phyloP scores from a whole-genome alignment of 148 eudicot genomes.

The Heliamphora exappendiculata region DNA sequence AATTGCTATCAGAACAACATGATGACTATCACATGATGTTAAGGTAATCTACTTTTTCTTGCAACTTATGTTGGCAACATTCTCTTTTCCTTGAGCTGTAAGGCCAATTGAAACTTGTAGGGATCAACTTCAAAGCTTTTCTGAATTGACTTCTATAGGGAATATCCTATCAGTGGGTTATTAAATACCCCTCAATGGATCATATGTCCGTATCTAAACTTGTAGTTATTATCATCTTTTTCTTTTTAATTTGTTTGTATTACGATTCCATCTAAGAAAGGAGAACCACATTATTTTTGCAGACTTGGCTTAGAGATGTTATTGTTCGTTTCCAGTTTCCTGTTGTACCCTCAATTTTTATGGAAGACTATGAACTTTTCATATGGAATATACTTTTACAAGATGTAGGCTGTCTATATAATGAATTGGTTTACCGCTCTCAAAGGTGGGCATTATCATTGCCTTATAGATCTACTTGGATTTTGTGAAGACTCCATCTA shows the following conservation, averaged over 20 bases:
- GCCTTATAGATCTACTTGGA: too few relatives aligned
- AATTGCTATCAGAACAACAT: conserved; percentile 48
- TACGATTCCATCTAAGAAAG: not conserved
- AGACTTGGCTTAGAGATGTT: too few relatives aligned
- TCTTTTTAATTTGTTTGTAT: not conserved
- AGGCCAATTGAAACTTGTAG: not conserved
- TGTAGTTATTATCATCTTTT: not conserved
- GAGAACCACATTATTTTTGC: too few relatives aligned
- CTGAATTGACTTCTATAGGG: not conserved
- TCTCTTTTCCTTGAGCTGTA: not conserved
- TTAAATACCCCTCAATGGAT: not conserved
- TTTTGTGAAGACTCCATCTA: too few relatives aligned
- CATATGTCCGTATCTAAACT: not conserved
- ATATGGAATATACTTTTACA: not conserved
- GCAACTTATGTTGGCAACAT: not conserved
- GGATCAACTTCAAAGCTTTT: not conserved
- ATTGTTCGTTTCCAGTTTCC: too few relatives aligned
- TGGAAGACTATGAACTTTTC: not conserved
- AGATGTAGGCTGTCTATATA: too few relatives aligned
- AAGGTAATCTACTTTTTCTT: conserved; percentile 45
- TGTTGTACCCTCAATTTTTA: not conserved
- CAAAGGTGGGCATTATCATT: too few relatives aligned
- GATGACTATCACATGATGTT: conserved; percentile 79
- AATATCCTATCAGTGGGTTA: not conserved
- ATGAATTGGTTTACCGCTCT: too few relatives aligned